Conservation (phyloP, 495 filamentous ascomycete species). For the Penicillium longicatenatum region DNA sequence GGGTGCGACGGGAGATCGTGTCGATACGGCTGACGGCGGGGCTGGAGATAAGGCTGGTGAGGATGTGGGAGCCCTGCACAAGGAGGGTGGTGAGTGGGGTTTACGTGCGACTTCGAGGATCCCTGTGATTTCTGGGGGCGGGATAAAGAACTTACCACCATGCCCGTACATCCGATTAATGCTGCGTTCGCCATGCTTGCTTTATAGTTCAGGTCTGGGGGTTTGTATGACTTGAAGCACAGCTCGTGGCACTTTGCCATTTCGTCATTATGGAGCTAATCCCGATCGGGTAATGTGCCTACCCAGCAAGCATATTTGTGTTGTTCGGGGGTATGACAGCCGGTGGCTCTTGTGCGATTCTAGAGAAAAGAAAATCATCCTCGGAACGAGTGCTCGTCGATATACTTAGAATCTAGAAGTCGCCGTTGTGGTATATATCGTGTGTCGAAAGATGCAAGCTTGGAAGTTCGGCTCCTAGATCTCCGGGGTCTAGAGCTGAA, state of each 20-base stretch:
- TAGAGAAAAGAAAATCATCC: too few relatives aligned
- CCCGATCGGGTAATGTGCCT: background rate
- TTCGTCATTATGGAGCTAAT: constrained; percentile 16
- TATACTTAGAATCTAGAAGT: too few relatives aligned
- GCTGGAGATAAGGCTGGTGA: constrained; percentile 46
- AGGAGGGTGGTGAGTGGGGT: background rate
- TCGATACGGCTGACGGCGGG: constrained; percentile 43
- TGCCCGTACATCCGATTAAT: constrained; percentile 49
- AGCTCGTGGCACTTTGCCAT: background rate
- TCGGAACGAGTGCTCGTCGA: too few relatives aligned
- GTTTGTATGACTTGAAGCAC: constrained; percentile 1
- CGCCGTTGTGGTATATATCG: too few relatives aligned
- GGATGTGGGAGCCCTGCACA: constrained; percentile 50
- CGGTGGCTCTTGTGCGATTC: too few relatives aligned
- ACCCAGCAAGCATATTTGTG: too few relatives aligned
- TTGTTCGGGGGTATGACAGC: too few relatives aligned
- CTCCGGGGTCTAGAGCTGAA: too few relatives aligned
- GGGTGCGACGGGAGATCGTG: constrained; percentile 49
- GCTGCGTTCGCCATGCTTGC: constrained; percentile 43
- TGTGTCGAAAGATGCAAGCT: too few relatives aligned
- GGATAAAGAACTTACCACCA: constrained; percentile 43
- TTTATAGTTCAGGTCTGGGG: background rate
- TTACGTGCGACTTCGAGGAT: constrained; percentile 5
- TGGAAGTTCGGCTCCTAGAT: too few relatives aligned
- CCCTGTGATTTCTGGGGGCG: too few relatives aligned